Percentiles rank a stretch among this genome's conserved stretches.
phyloP scores from a whole-genome alignment of 202 grass and related monocot genomes.

The Zizania palustris region DNA sequence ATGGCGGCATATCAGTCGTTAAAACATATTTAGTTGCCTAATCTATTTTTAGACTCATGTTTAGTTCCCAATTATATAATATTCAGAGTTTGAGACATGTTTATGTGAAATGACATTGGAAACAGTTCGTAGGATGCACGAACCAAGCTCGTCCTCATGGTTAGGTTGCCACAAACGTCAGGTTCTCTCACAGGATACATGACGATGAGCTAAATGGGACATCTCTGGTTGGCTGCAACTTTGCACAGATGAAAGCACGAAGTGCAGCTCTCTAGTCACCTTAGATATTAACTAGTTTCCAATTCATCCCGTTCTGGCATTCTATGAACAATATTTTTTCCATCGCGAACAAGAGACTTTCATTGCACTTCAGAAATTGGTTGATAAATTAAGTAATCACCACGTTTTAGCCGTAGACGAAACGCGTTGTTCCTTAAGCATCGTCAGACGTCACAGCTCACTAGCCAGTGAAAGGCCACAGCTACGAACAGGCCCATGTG shows the following conservation, averaged over 20 bases:
- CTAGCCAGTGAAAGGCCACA: not conserved
- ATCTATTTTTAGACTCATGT: not conserved
- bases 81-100: not conserved
- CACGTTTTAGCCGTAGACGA: not conserved
- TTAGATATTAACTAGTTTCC: not conserved
- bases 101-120: not conserved
- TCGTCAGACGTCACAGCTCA: not conserved
- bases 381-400: not conserved
- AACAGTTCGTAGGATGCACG: not conserved
- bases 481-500: too few relatives aligned
- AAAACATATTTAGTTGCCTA: not conserved
- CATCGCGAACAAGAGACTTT: not conserved
- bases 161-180: constrained; percentile 11
- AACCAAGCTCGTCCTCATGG: not conserved
- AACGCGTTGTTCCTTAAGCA: not conserved
- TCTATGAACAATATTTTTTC: not conserved
- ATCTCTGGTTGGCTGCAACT: constrained; percentile 30
- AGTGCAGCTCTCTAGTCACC: constrained; percentile 3
- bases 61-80: not conserved
- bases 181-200: too few relatives aligned
- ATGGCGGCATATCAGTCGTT: not conserved
- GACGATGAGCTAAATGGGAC: not conserved
- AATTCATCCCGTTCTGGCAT: not conserved
- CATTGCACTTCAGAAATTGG: not conserved
- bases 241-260: not conserved